phyloP scores from a whole-genome alignment of 148 eudicot species.

The Nepenthes mirabilis region DNA sequence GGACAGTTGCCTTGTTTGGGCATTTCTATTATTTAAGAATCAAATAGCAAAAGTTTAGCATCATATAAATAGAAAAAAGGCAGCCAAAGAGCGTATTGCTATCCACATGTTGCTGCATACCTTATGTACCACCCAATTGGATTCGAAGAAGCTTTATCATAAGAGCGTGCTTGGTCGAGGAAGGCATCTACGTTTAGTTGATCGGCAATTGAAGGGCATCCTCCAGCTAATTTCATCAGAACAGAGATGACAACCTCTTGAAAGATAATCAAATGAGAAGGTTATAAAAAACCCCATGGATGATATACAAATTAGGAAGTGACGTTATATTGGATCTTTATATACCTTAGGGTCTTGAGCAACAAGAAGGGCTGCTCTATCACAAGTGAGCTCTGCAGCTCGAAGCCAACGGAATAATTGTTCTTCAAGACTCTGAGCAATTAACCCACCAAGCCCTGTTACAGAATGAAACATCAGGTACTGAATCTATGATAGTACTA shows the following conservation, averaged over 20 bases:
- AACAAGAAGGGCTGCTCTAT: constrained; percentile 98
- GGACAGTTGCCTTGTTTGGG: constrained; percentile 94
- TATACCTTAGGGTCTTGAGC: constrained; percentile 95
- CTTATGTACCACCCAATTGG: constrained; percentile 91
- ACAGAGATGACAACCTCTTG: constrained; percentile 98
- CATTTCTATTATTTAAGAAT: constrained; percentile 36
- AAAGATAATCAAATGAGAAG: constrained; percentile 24
- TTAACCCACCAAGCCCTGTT: constrained; percentile 74
- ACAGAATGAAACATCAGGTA: constrained; percentile 1
- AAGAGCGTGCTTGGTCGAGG: constrained; percentile 98
- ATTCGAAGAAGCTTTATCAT: constrained; percentile 87
- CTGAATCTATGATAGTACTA: not conserved
- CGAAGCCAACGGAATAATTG: constrained; percentile 92
- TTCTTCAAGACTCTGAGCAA: constrained; percentile 82
- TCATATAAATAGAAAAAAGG: not conserved
- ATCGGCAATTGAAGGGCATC: constrained; percentile 92
- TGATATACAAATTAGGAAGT: constrained; percentile 1
- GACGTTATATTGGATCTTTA: not conserved
- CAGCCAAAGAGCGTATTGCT: not conserved
- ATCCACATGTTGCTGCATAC: constrained; percentile 13
- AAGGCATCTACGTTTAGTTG: constrained; percentile 92
- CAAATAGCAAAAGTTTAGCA: constrained; percentile 4
- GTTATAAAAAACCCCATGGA: not conserved
- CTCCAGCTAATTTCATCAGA: constrained; percentile 97
- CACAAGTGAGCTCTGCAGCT: constrained; percentile 96